These are phyloP conservation scores for Colletotrichum scovillei DNA, from an alignment of 2,329 filamentous ascomycete species.

Conservation along the genomic window DNA sequence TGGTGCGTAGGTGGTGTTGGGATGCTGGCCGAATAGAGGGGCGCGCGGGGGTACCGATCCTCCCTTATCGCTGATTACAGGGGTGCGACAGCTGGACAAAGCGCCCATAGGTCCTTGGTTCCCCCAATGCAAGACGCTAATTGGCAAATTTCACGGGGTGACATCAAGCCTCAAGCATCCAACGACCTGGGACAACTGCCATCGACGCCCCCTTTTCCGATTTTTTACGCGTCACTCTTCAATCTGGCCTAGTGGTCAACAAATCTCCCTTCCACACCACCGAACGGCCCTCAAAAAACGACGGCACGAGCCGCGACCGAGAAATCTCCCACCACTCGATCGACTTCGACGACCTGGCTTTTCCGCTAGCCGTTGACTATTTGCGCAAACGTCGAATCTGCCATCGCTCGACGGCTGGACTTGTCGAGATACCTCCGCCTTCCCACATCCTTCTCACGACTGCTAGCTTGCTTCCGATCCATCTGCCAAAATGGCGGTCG, in stretches of 20 bases:
- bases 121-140: conserved; percentile 17
- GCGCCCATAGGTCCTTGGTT: conserved; percentile 16
- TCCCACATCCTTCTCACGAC: background rate
- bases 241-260: conserved; percentile 18
- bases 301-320: conserved; percentile 31
- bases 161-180: conserved; percentile 35
- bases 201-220: conserved; percentile 31
- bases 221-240: conserved; percentile 27
- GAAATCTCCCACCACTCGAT: background rate
- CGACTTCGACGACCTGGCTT: conserved; percentile 20
- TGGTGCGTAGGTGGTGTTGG: background rate
- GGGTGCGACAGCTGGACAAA: conserved; percentile 19
- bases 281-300: conserved; percentile 15
- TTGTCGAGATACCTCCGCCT: background rate
- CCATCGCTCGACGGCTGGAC: background rate
- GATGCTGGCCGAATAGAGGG: conserved; percentile 7
- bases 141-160: conserved; percentile 34
- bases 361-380: conserved; percentile 18
- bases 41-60: conserved; percentile 22
- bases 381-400: conserved; percentile 15
- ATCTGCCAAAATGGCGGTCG: conserved; percentile 77
- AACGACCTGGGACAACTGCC: conserved; percentile 22
- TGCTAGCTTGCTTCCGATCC: background rate
- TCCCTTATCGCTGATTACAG: conserved; percentile 29
- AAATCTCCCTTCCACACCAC: conserved; percentile 23